A percentile compares a stretch with the other conserved stretches of the same genome.
These are phyloP conservation scores for Somion occarium DNA, from an alignment of 1,284 basidiomycete genomes.

Conservation along the genomic window DNA sequence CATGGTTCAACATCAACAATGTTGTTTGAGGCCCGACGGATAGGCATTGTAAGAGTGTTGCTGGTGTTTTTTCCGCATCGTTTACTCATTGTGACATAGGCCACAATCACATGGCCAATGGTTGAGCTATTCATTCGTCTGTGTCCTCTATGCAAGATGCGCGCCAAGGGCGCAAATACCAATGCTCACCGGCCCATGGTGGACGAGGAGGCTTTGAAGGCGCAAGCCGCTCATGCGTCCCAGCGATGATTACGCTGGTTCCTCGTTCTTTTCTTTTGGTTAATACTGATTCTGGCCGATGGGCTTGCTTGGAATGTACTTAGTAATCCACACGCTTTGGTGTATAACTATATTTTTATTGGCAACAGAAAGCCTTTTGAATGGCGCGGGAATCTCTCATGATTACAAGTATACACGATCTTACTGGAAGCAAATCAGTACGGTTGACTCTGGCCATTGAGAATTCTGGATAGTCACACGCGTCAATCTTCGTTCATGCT, in stretches of 20 bases:
- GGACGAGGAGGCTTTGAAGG: conserved; percentile 18
- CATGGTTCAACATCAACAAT: conserved; percentile 51
- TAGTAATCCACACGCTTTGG: background rate
- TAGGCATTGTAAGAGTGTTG: conserved; percentile 52
- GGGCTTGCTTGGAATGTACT: background rate
- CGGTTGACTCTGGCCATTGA: background rate
- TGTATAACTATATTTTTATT: background rate
- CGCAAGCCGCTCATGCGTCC: background rate
- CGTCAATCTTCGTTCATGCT: background rate
- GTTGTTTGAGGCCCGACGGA: conserved; percentile 48
- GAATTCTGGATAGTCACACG: background rate
- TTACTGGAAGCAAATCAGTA: background rate
- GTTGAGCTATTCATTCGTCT: conserved; percentile 59
- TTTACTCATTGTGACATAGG: conserved; percentile 31
- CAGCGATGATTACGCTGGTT: background rate
- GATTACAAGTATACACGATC: too few relatives aligned
- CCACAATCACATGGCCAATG: conserved; percentile 70
- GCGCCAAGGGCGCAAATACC: conserved; percentile 21
- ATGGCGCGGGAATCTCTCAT: too few relatives aligned
- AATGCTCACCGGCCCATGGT: conserved; percentile 5
- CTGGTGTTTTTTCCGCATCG: background rate
- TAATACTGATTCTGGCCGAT: background rate
- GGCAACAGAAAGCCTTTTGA: background rate
- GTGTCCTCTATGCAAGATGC: conserved; percentile 55
- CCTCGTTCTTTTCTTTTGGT: background rate